These are phyloP conservation scores for Saraca asoca DNA, from an alignment of 331 rosid genomes.

Conservation along the genomic window DNA sequence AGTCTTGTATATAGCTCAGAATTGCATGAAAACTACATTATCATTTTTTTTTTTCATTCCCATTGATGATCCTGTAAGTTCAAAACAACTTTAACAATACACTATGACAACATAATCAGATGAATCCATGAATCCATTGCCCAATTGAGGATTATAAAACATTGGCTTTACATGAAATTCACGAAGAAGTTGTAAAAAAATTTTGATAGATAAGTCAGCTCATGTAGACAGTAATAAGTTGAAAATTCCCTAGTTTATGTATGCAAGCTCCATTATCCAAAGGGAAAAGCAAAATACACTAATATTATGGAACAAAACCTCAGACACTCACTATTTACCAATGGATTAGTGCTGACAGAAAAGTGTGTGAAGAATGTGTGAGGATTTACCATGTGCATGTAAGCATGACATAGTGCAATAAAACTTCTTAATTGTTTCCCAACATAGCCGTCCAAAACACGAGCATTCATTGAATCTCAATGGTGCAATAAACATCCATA, in stretches of 20 bases:
- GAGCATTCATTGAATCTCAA: not conserved
- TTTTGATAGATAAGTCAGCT: not conserved
- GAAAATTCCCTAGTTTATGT: not conserved
- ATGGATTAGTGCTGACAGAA: too few species aligned
- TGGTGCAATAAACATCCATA: too few species aligned
- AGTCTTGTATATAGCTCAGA: not conserved
- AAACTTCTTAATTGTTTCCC: not conserved
- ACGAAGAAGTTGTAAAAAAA: not conserved
- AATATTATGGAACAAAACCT: too few species aligned
- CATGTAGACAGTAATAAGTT: not conserved
- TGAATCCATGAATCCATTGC: not conserved
- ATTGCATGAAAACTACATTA: not conserved
- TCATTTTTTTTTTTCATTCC: not conserved
- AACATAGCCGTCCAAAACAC: not conserved
- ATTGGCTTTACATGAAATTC: not conserved
- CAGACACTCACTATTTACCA: too few species aligned
- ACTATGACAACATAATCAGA: slow-evolving; percentile 3
- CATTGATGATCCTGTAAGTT: slow-evolving; percentile 4
- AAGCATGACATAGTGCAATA: not conserved
- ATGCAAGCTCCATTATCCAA: slow-evolving; percentile 8
- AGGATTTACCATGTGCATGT: too few species aligned
- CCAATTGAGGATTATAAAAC: not conserved
- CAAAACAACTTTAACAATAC: not conserved
- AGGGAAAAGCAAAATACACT: not conserved
- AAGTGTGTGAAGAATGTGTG: too few species aligned